Evolutionary conservation across 192 early-diverging fungal genomes (phyloP).

Genomic region (Paraglomus occultum): DNA sequence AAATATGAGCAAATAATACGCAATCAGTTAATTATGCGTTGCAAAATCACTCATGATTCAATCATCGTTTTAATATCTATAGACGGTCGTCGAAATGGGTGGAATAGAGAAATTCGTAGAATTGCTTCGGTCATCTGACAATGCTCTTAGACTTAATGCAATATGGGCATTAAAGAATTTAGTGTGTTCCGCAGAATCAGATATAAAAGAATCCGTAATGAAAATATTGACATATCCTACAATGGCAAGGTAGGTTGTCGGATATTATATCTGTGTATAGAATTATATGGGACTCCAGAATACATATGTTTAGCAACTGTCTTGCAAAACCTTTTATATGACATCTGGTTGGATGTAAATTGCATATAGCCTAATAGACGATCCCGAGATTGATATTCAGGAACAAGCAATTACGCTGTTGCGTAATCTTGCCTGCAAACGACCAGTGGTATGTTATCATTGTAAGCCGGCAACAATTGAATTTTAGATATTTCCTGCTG

Average conservation of each 20-base stretch:
- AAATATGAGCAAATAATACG: not conserved
- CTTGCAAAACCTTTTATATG: not conserved
- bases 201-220: conserved; percentile 68
- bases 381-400: conserved; percentile 60
- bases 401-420: conserved; percentile 75
- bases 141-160: conserved; percentile 63
- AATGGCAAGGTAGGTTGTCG: conserved; percentile 38
- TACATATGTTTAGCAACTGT: not conserved
- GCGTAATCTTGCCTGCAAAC: conserved; percentile 68
- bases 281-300: not conserved
- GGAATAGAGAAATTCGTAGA: conserved; percentile 69
- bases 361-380: conserved; percentile 53
- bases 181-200: conserved; percentile 65
- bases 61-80: conserved; percentile 30
- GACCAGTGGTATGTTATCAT: conserved; percentile 33
- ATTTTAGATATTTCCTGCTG: not conserved
- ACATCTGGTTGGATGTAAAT: not conserved
- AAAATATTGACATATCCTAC: conserved; percentile 59
- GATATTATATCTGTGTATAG: not conserved
- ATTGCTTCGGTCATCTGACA: conserved; percentile 48
- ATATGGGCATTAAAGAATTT: conserved; percentile 85
- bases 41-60: not conserved
- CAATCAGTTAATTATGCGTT: no score
- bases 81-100: conserved; percentile 66
- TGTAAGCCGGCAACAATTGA: not conserved